phyloP scores from a whole-genome alignment of 768 basidiomycete genomes.

The Termitomyces sp. region DNA sequence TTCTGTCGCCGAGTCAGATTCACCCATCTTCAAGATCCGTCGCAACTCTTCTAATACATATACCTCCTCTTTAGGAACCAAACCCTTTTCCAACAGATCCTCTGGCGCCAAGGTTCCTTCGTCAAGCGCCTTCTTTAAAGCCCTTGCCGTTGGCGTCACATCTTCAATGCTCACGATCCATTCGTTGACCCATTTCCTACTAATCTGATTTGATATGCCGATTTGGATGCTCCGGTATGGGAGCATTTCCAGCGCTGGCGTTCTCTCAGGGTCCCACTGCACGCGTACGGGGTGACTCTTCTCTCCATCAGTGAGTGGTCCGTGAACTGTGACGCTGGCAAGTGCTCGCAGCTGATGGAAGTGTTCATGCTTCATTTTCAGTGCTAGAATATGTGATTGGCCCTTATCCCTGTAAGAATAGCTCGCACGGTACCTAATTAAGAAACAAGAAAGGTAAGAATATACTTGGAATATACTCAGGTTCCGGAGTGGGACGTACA shows the following conservation, averaged over 20 bases:
- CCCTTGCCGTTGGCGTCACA: constrained; percentile 14
- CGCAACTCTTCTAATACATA: constrained; percentile 11
- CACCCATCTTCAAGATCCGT: constrained; percentile 12
- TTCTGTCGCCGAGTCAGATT: background rate
- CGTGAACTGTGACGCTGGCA: constrained; percentile 14
- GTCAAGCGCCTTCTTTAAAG: constrained; percentile 4
- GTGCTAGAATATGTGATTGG: constrained; percentile 17
- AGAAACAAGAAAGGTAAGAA: background rate
- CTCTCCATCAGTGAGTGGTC: constrained; percentile 9
- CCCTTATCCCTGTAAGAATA: constrained; percentile 14
- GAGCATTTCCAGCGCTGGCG: constrained; percentile 9
- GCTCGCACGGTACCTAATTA: constrained; percentile 15
- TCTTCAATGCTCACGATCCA: constrained; percentile 21
- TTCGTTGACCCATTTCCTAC: too few species aligned
- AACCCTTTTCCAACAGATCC: constrained; percentile 5
- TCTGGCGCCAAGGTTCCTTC: constrained; percentile 6
- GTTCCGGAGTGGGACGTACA: constrained; percentile 7
- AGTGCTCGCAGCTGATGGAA: constrained; percentile 13
- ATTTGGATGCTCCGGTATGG: constrained; percentile 20
- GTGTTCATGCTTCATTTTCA: constrained; percentile 19
- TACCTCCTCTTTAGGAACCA: constrained; percentile 11
- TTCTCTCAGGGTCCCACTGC: constrained; percentile 18
- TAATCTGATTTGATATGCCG: constrained; percentile 13
- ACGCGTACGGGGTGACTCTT: constrained; percentile 15
- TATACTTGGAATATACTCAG: background rate